Base-by-base conservation (phyloP, 1,139 yeast genomes). In the Arxiozyma heterogenica region DNA sequence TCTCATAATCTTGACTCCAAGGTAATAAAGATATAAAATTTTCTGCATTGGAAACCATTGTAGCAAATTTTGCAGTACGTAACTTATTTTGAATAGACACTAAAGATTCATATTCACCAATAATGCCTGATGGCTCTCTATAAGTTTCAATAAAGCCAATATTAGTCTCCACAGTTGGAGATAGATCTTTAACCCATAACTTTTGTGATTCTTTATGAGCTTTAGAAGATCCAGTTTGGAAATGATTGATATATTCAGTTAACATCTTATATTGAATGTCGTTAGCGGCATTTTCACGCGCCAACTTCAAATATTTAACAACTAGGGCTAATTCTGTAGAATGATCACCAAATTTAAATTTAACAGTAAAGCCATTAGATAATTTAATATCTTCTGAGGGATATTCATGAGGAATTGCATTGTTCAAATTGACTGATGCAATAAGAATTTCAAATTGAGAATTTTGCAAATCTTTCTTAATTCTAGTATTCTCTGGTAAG, bases 91-190 rank as follows among this genome's bases (percentile, higher is more conserved):
- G 95, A 82, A 88, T 86, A n/a, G 96, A 94, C 44, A 89, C 94
- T 49, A 89, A 73, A 41, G 95, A 90, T 73, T 89, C 96, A 93
- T 94, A 89, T 72, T 89, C 96, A 57, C 96, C 96, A 66, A 93
- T 81, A 49, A 88, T 89, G 50, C 96, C 96, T 21, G 91, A 80
- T 18, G 95, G 95, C 67, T 88, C 96, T 69, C 96, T 78, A 71
- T 89, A 89, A 38, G 96, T 88, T 73, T 89, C 96, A 63, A 89
- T 88, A 67, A 88, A 89, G 0, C 96, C 96, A 62, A 88, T 81
- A 66, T 89, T 87, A 49, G 93, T 83, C 71, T 89, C 96, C 30
- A 89, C 91, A 42, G 74, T 74, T 17, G 96, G 96, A 8, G 88
- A 84, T 53, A 86, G 71, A 67, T 89, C 96, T 66, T 86, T 86